These are phyloP conservation scores for Colletotrichum gloeosporioides DNA, from an alignment of 2,329 filamentous ascomycete genomes.

Conservation along the genomic window DNA sequence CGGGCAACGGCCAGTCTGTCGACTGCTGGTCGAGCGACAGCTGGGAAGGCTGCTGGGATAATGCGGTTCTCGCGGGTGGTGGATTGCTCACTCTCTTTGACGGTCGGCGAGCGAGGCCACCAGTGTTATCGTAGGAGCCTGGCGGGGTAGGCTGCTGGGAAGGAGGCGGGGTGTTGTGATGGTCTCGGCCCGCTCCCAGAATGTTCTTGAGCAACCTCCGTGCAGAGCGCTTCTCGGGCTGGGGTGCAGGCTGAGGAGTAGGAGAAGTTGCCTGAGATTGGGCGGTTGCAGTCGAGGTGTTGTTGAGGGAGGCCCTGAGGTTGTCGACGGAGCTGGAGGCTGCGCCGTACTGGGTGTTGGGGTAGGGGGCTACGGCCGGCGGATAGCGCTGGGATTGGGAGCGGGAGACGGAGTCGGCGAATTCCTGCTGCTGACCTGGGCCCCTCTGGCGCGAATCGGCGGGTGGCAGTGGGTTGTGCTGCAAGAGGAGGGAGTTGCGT, in stretches of 20 bases:
- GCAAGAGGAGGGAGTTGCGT: conserved; percentile 31
- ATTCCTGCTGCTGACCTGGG: conserved; percentile 41
- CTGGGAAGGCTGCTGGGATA: conserved; percentile 38
- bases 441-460: conserved; percentile 41
- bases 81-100: conserved; percentile 63
- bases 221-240: conserved; percentile 51
- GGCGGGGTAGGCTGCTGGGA: conserved; percentile 23
- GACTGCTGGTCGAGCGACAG: conserved; percentile 39
- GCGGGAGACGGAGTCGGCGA: conserved; percentile 52
- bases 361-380: conserved; percentile 33
- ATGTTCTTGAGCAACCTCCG: conserved; percentile 62
- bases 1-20: conserved; percentile 37
- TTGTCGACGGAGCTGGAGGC: conserved; percentile 48
- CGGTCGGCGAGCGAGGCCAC: conserved; percentile 55
- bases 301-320: conserved; percentile 36
- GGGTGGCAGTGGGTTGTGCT: conserved; percentile 21
- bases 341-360: conserved; percentile 38
- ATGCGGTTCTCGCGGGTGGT: conserved; percentile 47
- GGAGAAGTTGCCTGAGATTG: conserved; percentile 6
- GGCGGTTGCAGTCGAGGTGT: not conserved
- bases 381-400: conserved; percentile 59
- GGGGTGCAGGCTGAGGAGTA: conserved; percentile 26
- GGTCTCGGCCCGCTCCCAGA: conserved; percentile 45
- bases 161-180: conserved; percentile 28
- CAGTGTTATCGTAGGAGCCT: conserved; percentile 53